Evolutionary conservation across 495 filamentous ascomycete species (phyloP).

Genomic region (Neurospora sp.): DNA sequence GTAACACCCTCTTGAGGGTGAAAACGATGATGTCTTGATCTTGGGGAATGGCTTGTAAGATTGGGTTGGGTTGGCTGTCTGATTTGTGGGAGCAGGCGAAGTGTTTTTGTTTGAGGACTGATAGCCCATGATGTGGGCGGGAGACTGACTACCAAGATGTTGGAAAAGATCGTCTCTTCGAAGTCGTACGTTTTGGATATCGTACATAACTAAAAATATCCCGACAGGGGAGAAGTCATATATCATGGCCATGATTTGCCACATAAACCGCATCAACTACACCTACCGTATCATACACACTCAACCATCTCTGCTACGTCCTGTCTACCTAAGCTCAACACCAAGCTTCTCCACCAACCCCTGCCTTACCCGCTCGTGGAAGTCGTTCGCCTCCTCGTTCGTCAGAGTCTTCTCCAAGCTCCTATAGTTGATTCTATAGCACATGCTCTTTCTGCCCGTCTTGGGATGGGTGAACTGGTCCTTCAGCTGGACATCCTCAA

Average conservation of each 20-base stretch:
- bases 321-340: conserved; percentile 65
- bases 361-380: conserved; percentile 58
- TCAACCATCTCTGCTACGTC: not conserved
- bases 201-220: not conserved
- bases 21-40: not conserved
- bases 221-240: not conserved
- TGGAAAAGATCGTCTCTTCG: not conserved
- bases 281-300: not conserved
- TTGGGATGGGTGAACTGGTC: conserved; percentile 90
- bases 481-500: conserved; percentile 71
- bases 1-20: not conserved
- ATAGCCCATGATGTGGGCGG: not conserved
- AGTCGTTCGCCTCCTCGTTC: conserved; percentile 61
- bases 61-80: not conserved
- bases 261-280: not conserved
- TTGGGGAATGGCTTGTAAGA: not conserved
- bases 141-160: not conserved
- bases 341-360: conserved; percentile 58
- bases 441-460: conserved; percentile 70
- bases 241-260: not conserved
- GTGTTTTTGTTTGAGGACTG: not conserved
- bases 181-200: not conserved
- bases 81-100: not conserved
- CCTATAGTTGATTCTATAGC: conserved; percentile 87
- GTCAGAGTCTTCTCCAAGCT: conserved; percentile 83